Evolutionary conservation across 208 protist species (phyloP), one percentile per base, ranked within the genome.

Genomic region (Leishmania mexicana): DNA sequence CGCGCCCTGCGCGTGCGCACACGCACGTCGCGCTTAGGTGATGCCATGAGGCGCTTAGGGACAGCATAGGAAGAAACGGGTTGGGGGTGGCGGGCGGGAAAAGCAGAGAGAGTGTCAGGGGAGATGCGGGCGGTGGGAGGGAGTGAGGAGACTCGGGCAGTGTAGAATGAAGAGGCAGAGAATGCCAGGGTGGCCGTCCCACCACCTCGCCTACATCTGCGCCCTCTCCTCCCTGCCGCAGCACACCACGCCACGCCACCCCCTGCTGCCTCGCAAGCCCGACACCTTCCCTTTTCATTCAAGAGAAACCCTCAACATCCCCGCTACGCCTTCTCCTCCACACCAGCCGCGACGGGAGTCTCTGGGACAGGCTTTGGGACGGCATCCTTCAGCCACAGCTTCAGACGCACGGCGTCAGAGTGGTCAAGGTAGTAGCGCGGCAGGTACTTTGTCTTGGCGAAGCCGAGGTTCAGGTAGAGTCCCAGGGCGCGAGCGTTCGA

Each of bases 401-500:
- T 98, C 77, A 99, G 93, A 13, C 98, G 96, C 79, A 97, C 95
- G 21, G 98, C 98, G 77, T 99, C 94, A 15, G 89, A 95, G 84
- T 98, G 96, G 80, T 98, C 98, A 28, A 99, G 95, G 83, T 98
- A 98, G 90, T 98, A 99, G 13, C 90, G 87, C 11, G 90, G 89
- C 19, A 96, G 86, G 79, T 94, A 96, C 86, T 95, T 95, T 4
- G 88, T 93, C 83, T 96, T 96, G 47, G 86, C 92, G 84, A 99
- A 99, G 62, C 99, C 99, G n/a, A 99, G 90, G 76, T 89, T 95
- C 83, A 98, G 84, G 88, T 99, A 99, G 24, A 99, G 90, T 28
- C 82, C 74, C 54, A 99, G 88, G 0, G 99, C 98, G 35, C 93
- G 86, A 45, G 85, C 84, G 81, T 99, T 99, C 4, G 78, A 93